Conservation (phyloP, 1,284 basidiomycete species). For the Takashimella koratensis region DNA sequence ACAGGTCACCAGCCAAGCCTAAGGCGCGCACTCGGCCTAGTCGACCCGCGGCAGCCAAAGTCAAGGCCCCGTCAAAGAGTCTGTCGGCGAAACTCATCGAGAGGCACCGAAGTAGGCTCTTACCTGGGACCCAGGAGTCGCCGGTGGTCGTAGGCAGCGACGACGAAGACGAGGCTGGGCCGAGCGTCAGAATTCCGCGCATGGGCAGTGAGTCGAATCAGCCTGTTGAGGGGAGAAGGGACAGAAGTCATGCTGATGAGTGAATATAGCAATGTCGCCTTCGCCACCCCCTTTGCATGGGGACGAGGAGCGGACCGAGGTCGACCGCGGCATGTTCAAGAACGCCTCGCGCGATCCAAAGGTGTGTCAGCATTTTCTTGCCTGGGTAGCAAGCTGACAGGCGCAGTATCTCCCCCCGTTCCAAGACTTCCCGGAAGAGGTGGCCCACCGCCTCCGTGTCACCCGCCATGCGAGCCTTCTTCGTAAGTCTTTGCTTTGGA, state of each 20-base stretch:
- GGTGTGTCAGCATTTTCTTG: conserved; percentile 7
- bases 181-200: background rate
- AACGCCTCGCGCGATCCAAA: conserved; percentile 25
- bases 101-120: background rate
- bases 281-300: conserved; percentile 10
- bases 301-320: background rate
- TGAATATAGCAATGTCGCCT: conserved; percentile 6
- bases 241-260: no score
- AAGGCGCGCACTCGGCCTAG: conserved; percentile 7
- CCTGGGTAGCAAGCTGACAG: background rate
- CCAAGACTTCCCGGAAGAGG: conserved; percentile 25
- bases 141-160: conserved; percentile 18
- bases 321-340: conserved; percentile 30
- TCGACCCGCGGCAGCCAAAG: conserved; percentile 6
- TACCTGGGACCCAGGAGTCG: conserved; percentile 2
- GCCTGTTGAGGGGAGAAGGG: no score
- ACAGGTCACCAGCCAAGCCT: conserved; percentile 14
- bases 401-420: conserved; percentile 35
- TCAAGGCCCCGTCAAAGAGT: conserved; percentile 10
- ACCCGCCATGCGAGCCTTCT: conserved; percentile 21
- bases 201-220: background rate
- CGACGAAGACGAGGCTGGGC: conserved; percentile 6
- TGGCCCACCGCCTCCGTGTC: conserved; percentile 17
- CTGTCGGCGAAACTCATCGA: conserved; percentile 11
- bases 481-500: conserved; percentile 23